phyloP scores from a whole-genome alignment of 106 monocot genomes.

The Acanthochlamys bracteata region DNA sequence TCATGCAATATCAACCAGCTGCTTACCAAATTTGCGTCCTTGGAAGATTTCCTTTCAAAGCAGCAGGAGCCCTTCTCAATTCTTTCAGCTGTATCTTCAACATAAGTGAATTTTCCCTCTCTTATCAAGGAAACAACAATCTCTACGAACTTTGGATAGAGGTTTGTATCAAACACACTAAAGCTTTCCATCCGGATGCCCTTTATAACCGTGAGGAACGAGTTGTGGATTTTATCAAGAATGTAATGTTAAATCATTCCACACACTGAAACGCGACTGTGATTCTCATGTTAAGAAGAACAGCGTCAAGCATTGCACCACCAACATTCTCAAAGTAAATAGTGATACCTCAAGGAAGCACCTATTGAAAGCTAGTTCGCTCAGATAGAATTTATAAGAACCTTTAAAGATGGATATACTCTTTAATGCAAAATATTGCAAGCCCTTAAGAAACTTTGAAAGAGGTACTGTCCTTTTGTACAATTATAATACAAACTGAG shows the following conservation, averaged over 20 bases:
- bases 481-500: too few species aligned
- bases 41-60: constrained; percentile 29
- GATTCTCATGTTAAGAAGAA: constrained; percentile 35
- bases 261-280: constrained; percentile 29
- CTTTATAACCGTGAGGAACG: constrained; percentile 4
- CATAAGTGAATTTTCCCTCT: constrained; percentile 27
- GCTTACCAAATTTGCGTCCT: constrained; percentile 39
- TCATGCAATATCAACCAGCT: constrained; percentile 19
- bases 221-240: constrained; percentile 23
- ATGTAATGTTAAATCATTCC: constrained; percentile 56
- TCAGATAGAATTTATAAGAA: neutral
- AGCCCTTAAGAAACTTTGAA: too few species aligned
- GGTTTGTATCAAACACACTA: constrained; percentile 18
- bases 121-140: constrained; percentile 5
- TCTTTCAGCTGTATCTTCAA: constrained; percentile 34
- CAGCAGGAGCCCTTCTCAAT: constrained; percentile 38
- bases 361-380: neutral
- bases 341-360: constrained; percentile 40
- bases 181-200: constrained; percentile 34
- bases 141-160: constrained; percentile 24
- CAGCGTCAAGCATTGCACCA: constrained; percentile 42
- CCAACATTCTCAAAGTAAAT: constrained; percentile 59
- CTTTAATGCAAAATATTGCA: too few species aligned
- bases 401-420: too few species aligned
- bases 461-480: too few species aligned